These are phyloP conservation scores for Plicaturopsis crispa DNA, from an alignment of 768 basidiomycete species.

Conservation along the genomic window DNA sequence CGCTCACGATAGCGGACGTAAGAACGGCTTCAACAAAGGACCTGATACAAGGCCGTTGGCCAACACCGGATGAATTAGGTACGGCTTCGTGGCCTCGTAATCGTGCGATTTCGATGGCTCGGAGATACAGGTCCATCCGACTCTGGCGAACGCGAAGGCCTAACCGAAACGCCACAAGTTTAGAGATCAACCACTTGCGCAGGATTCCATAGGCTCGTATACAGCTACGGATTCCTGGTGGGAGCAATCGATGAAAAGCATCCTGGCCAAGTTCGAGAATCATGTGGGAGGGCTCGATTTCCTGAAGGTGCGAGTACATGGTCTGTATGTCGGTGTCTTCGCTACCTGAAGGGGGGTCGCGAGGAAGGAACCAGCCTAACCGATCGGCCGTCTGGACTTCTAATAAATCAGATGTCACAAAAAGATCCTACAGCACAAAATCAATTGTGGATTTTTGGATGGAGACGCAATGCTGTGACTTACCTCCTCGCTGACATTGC, in stretches of 20 bases:
- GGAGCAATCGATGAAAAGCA: slow-evolving; percentile 63
- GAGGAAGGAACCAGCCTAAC: slow-evolving; percentile 66
- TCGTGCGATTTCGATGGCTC: slow-evolving; percentile 69
- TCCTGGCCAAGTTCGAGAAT: slow-evolving; percentile 69
- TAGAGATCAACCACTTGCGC: slow-evolving; percentile 72
- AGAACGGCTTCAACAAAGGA: slow-evolving; percentile 78
- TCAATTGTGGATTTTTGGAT: too few relatives aligned
- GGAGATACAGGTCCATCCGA: slow-evolving; percentile 66
- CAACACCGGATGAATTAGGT: slow-evolving; percentile 23
- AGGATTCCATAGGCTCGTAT: slow-evolving; percentile 70
- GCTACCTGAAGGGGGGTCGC: slow-evolving; percentile 44
- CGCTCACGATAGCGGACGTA: slow-evolving; percentile 67
- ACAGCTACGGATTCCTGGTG: slow-evolving; percentile 69
- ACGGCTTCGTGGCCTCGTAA: slow-evolving; percentile 43
- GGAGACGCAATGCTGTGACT: too few relatives aligned
- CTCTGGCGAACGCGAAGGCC: slow-evolving; percentile 58
- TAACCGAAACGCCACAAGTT: slow-evolving; percentile 56
- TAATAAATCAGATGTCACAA: slow-evolving; percentile 67
- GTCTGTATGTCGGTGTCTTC: slow-evolving; percentile 76
- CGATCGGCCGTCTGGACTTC: slow-evolving; percentile 78
- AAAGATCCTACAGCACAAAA: slow-evolving; percentile 52
- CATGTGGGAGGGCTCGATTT: slow-evolving; percentile 65
- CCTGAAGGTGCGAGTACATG: slow-evolving; percentile 65
- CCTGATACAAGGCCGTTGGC: slow-evolving; percentile 58
- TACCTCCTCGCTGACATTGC: slow-evolving; percentile 75